phyloP scores from a whole-genome alignment of 1,284 basidiomycete genomes.

The Grifola frondosa region DNA sequence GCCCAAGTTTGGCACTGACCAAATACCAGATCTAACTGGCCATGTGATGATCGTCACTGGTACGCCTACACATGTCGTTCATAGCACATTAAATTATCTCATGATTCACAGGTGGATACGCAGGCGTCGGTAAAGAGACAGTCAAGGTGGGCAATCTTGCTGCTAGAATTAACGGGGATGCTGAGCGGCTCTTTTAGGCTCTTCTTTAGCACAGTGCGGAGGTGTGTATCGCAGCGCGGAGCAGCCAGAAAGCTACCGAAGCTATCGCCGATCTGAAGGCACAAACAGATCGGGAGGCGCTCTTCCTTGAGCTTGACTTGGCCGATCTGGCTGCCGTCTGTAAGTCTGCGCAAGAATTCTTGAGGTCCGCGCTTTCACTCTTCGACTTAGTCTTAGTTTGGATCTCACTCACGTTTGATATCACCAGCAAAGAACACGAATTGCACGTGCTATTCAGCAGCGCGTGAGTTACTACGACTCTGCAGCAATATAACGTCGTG shows the following conservation, averaged over 20 bases:
- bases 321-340: conserved; percentile 41
- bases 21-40: conserved; percentile 53
- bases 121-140: conserved; percentile 38
- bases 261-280: conserved; percentile 42
- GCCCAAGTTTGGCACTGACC: conserved; percentile 39
- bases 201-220: conserved; percentile 42
- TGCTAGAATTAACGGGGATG: not conserved
- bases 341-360: conserved; percentile 40
- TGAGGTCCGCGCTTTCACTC: conserved; percentile 29
- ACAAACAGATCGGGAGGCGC: conserved; percentile 30
- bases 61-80: conserved; percentile 7
- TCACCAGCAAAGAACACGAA: conserved; percentile 6
- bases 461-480: conserved; percentile 9
- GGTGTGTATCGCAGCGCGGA: conserved; percentile 48
- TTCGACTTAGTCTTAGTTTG: not conserved
- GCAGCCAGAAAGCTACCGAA: conserved; percentile 33
- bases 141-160: not conserved
- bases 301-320: conserved; percentile 47
- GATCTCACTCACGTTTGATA: not conserved
- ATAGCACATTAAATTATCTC: not conserved
- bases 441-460: conserved; percentile 11
- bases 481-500: too few species aligned
- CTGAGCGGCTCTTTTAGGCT: conserved; percentile 16
- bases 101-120: conserved; percentile 27
- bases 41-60: conserved; percentile 45